Conservation (phyloP, 139 green algal species). For the Chlorokybus atmophyticus region DNA sequence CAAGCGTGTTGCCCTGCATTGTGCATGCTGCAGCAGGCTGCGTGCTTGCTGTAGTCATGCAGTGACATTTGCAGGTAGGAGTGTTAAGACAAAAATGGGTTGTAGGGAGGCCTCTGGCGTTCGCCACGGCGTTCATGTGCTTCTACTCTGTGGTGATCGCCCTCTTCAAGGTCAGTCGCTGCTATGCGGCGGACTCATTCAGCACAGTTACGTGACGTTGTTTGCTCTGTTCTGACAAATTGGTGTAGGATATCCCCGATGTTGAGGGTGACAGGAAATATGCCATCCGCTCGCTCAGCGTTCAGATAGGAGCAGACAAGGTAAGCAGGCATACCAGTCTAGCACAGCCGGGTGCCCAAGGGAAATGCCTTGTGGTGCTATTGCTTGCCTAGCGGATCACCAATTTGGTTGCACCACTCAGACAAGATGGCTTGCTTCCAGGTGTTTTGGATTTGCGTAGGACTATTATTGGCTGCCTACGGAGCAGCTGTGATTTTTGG, state of each 20-base stretch:
- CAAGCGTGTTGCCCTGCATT: too few species aligned
- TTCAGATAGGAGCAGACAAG: conserved; percentile 48
- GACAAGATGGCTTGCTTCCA: too few species aligned
- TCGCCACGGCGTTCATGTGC: conserved; percentile 77
- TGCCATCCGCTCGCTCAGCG: conserved; percentile 61
- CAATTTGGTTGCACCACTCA: too few species aligned
- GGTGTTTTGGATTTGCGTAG: conserved; percentile 79
- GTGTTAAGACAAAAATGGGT: too few species aligned
- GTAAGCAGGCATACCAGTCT: conserved; percentile 9
- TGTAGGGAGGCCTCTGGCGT: conserved; percentile 46
- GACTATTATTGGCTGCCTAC: conserved; percentile 58
- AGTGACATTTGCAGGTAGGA: too few species aligned
- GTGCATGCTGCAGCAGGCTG: too few species aligned
- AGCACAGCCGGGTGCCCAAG: too few species aligned
- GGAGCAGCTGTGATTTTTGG: conserved; percentile 37
- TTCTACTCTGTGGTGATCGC: conserved; percentile 87
- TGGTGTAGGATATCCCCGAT: conserved; percentile 66
- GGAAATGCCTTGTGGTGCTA: too few species aligned
- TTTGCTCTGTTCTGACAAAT: background rate
- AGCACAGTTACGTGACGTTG: background rate
- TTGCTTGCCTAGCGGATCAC: too few species aligned
- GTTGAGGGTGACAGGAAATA: conserved; percentile 56
- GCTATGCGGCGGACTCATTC: background rate
- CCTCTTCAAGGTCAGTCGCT: conserved; percentile 69
- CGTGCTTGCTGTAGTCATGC: too few species aligned